phyloP scores from a whole-genome alignment of 139 green algal species.

The Chlorella sp. region DNA sequence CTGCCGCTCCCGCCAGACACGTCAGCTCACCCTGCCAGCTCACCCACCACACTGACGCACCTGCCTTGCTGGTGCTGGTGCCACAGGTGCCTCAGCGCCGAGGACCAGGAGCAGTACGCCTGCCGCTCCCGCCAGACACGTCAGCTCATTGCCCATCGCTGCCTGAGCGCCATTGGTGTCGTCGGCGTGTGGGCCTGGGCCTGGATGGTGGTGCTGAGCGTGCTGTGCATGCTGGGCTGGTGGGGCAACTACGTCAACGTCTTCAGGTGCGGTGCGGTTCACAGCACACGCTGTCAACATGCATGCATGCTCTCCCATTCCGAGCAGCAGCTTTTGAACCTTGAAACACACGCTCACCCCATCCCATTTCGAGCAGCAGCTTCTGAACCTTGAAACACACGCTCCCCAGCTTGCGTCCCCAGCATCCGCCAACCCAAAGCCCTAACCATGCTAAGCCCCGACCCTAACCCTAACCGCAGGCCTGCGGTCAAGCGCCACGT shows the following conservation, averaged over 20 bases:
- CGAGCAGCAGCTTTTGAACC: neutral
- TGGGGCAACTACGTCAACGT: slow-evolving; percentile 40
- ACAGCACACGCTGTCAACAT: no score
- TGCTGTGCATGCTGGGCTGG: slow-evolving; percentile 57
- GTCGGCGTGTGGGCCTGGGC: slow-evolving; percentile 33
- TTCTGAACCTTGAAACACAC: no score
- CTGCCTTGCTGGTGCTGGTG: no score
- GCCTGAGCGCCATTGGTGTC: slow-evolving; percentile 27
- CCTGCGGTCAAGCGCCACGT: slow-evolving; percentile 37
- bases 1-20: no score
- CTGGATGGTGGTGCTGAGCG: slow-evolving; percentile 43
- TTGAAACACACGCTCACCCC: neutral
- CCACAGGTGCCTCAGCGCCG: slow-evolving; percentile 40
- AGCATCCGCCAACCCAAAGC: neutral
- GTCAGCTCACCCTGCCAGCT: no score
- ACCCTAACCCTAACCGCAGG: no score
- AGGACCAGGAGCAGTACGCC: slow-evolving; percentile 61
- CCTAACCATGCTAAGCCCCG: neutral
- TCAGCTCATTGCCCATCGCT: slow-evolving; percentile 48
- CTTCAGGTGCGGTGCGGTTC: slow-evolving; percentile 33
- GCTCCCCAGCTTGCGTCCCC: neutral
- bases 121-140: slow-evolving; percentile 58
- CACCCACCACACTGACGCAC: no score
- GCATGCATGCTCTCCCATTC: neutral
- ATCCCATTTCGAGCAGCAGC: neutral